These are phyloP conservation scores for Coemansia sp. DNA, from an alignment of 192 early-diverging fungal genomes.

Conservation along the genomic window DNA sequence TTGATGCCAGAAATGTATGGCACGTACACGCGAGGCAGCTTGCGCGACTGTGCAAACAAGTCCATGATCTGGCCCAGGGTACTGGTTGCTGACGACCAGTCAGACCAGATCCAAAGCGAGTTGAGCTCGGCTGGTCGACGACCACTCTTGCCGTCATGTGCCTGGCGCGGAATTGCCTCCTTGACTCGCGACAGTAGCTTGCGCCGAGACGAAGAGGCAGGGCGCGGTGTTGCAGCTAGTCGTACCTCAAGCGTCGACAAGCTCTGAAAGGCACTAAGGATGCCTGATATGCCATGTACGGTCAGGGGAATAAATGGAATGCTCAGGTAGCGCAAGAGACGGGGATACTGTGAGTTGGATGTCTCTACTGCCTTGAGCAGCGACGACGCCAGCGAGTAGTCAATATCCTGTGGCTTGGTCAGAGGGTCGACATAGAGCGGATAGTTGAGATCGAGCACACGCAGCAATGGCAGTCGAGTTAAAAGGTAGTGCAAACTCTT, in stretches of 20 bases:
- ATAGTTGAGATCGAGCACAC: conserved; percentile 57
- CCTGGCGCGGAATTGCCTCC: conserved; percentile 33
- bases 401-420: conserved; percentile 50
- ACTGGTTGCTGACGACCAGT: conserved; percentile 51
- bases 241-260: conserved; percentile 51
- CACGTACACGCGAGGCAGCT: conserved; percentile 44
- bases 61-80: conserved; percentile 49
- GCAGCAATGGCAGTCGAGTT: conserved; percentile 43
- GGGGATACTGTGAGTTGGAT: conserved; percentile 27
- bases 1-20: conserved; percentile 43
- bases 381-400: conserved; percentile 44
- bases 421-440: conserved; percentile 55
- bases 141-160: conserved; percentile 18
- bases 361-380: conserved; percentile 32
- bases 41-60: conserved; percentile 38
- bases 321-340: conserved; percentile 55
- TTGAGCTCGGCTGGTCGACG: conserved; percentile 41
- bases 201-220: conserved; percentile 43
- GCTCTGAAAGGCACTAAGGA: conserved; percentile 40
- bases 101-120: conserved; percentile 53
- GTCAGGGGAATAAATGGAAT: conserved; percentile 54
- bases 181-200: conserved; percentile 50
- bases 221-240: conserved; percentile 32
- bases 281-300: conserved; percentile 46
- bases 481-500: conserved; percentile 56